These are phyloP conservation scores for Beauveria rudraprayagi DNA, from an alignment of 2,329 filamentous ascomycete species.

Conservation along the genomic window DNA sequence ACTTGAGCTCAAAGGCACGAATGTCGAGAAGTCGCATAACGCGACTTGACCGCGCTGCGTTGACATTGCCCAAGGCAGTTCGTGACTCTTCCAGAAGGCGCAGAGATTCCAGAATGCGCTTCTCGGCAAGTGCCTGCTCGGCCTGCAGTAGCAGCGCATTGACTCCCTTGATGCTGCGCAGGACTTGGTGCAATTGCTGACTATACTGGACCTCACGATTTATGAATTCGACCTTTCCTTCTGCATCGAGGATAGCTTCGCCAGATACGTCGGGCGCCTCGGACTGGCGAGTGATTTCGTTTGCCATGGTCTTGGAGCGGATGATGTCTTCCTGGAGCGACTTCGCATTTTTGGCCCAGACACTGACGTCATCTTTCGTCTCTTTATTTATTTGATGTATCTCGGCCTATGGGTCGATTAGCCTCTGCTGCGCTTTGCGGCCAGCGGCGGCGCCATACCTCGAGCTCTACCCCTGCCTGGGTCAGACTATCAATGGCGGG, in stretches of 20 bases:
- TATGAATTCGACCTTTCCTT: slow-evolving; percentile 49
- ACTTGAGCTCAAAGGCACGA: slow-evolving; percentile 58
- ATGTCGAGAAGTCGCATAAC: slow-evolving; percentile 57
- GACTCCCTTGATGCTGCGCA: slow-evolving; percentile 46
- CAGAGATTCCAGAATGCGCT: slow-evolving; percentile 48
- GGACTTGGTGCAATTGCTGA: slow-evolving; percentile 42
- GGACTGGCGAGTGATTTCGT: slow-evolving; percentile 71
- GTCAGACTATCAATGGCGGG: slow-evolving; percentile 32
- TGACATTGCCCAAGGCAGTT: slow-evolving; percentile 49
- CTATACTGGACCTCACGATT: slow-evolving; percentile 51
- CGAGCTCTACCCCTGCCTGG: slow-evolving; percentile 28
- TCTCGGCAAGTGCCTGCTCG: slow-evolving; percentile 46
- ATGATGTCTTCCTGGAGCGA: slow-evolving; percentile 80
- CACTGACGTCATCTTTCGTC: slow-evolving; percentile 69
- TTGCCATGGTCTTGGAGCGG: slow-evolving; percentile 68
- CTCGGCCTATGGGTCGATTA: slow-evolving; percentile 36
- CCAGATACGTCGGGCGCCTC: slow-evolving; percentile 53
- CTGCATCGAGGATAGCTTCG: slow-evolving; percentile 43
- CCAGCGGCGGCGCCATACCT: slow-evolving; percentile 24
- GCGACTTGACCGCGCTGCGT: slow-evolving; percentile 52
- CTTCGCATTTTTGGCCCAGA: slow-evolving; percentile 80
- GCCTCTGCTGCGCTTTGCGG: neutral
- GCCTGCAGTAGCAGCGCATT: slow-evolving; percentile 55
- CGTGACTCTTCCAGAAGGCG: slow-evolving; percentile 51
- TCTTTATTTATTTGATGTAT: slow-evolving; percentile 70